Base-by-base conservation (phyloP, 2,329 filamentous ascomycete genomes). In the Aspergillus nomiae region DNA sequence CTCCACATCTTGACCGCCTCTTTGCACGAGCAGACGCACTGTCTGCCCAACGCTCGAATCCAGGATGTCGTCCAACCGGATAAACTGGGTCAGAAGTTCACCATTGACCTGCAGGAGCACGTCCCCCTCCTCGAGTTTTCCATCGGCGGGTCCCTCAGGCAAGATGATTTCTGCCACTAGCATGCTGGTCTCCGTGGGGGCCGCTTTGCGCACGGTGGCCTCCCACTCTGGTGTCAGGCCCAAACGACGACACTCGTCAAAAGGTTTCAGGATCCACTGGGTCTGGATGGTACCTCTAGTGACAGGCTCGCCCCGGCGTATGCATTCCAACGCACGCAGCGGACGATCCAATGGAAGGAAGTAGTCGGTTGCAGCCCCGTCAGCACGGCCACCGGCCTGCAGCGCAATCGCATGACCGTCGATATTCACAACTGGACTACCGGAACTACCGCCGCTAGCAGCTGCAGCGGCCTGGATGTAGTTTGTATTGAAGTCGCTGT, bases 401-500 rank as follows among this genome's bases (percentile, higher is more conserved):
- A 99, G 82, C 45, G 95, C 95, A 61, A 99, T 90, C 6, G 94
- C 95, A 74, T 89, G 90, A 12, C 95, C 95, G 77, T 97, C 92
- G 64, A 97, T 91, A 78, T 97, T 96, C 65, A 99, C 94, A 0
- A 99, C 95, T 0, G 95, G 95, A 88, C 92, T 96, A 66, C 95
- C 95, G n/a, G 95, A 99, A 81, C 92, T 97, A 69, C 95, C 95
- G 69, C 95, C 95, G 77, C 94, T 98, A 3, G 95, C 96, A 5
- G 95, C 94, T 4, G 95, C 96, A 16, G 96, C 96, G 67, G 96
- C 95, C 81, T 99, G 95, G 72, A 98, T 98, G 83, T 99, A 99
- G 77, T 96, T 90, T 55, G 88, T 90, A 74, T 90, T 99, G 86
- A 99, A 99, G 76, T 99, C 95, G 78, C 94, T 95, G 78, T 99